A percentile compares a stretch with the other conserved stretches of the same genome.
phyloP scores from a whole-genome alignment of 148 eudicot species.

The Fallopia convolvulus region DNA sequence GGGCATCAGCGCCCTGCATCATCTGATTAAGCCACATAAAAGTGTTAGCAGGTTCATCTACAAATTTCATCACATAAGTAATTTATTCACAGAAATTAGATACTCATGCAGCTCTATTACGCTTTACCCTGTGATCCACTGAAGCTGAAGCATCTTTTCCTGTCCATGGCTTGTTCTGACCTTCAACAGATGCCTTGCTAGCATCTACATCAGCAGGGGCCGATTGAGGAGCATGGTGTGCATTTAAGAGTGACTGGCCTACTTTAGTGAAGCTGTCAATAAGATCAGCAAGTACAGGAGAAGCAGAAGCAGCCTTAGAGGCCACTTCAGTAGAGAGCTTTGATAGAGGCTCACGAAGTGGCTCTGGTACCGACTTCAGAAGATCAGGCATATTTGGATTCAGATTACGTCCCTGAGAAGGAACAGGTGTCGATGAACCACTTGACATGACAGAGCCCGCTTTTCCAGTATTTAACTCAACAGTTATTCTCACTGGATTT shows the following conservation, averaged over 20 bases:
- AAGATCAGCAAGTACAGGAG: constrained; percentile 44
- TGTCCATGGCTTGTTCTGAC: not conserved
- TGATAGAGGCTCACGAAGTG: constrained; percentile 30
- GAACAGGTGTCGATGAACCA: constrained; percentile 39
- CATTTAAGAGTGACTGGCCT: constrained; percentile 29
- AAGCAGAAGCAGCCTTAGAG: constrained; percentile 31
- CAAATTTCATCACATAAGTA: not conserved
- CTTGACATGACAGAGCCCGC: constrained; percentile 19
- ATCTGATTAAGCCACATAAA: not conserved
- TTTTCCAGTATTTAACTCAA: constrained; percentile 30
- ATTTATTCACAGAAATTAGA: not conserved
- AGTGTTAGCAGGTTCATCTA: not conserved
- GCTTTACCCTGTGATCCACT: constrained; percentile 10
- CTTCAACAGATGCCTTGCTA: constrained; percentile 1
- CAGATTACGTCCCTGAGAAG: constrained; percentile 20
- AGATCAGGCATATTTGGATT: constrained; percentile 29
- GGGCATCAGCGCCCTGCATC: not conserved
- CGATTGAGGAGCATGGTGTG: constrained; percentile 16
- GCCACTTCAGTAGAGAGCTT: constrained; percentile 44
- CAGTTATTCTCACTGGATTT: constrained; percentile 73
- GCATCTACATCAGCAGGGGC: constrained; percentile 1
- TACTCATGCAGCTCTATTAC: constrained; percentile 7
- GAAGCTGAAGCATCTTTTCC: constrained; percentile 19
- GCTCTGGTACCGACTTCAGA: constrained; percentile 47
- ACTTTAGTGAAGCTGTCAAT: constrained; percentile 30